Conservation (phyloP, 805 yeast species). For the Ogataea naganishii region DNA sequence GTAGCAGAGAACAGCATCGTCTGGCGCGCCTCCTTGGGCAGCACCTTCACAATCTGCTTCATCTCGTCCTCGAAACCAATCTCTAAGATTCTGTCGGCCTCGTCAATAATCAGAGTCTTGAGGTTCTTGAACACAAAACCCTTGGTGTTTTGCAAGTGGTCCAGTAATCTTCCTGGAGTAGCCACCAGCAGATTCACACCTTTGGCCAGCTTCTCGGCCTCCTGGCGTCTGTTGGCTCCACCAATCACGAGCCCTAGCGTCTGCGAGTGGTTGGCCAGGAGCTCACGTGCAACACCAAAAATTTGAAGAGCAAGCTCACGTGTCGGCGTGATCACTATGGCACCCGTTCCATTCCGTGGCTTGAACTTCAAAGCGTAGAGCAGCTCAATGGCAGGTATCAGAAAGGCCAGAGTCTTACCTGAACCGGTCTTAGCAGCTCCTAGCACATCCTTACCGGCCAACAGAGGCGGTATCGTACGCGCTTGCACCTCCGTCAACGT, state of each 20-base stretch:
- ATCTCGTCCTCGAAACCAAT: conserved; percentile 98
- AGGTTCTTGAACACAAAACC: conserved; percentile 93
- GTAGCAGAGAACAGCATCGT: conserved; percentile 98
- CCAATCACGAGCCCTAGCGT: conserved; percentile 97
- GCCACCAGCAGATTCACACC: conserved; percentile 94
- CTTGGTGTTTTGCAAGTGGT: conserved; percentile 90
- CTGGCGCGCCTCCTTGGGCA: conserved; percentile 91
- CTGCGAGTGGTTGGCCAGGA: conserved; percentile 85
- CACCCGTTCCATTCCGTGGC: conserved; percentile 98
- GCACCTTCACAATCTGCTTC: conserved; percentile 89
- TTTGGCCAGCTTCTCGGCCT: conserved; percentile 86
- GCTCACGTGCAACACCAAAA: conserved; percentile 94
- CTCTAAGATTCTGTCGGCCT: conserved; percentile 96
- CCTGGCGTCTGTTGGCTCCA: conserved; percentile 96
- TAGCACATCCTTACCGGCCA: conserved; percentile 94
- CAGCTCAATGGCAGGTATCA: conserved; percentile 92
- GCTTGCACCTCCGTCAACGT: conserved; percentile 94
- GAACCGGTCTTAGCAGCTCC: conserved; percentile 99
- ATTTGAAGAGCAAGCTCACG: conserved; percentile 97
- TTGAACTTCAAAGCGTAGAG: conserved; percentile 85
- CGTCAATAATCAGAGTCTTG: conserved; percentile 91
- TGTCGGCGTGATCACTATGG: conserved; percentile 91
- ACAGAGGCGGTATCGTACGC: conserved; percentile 89
- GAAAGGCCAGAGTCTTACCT: conserved; percentile 93
- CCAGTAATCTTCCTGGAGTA: conserved; percentile 94